Conservation (phyloP, 192 early-diverging fungal genomes). For the Backusella liffmaniae region DNA sequence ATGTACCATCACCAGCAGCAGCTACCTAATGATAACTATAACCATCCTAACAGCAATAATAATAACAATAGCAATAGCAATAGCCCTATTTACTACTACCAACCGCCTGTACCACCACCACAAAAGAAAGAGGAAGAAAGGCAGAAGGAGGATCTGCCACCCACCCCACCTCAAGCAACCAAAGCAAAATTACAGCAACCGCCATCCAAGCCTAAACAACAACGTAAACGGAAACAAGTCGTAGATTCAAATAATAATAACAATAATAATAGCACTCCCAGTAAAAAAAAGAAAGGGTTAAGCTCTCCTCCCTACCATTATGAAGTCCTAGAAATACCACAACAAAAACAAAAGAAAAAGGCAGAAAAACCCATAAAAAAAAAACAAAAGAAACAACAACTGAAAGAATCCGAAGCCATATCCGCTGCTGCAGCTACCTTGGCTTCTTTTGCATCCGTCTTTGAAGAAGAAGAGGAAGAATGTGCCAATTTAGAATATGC, state of each 20-base stretch:
- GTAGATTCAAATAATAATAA: not conserved
- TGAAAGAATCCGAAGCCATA: conserved; percentile 20
- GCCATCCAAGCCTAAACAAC: conserved; percentile 17
- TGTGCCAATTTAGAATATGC: conserved; percentile 16
- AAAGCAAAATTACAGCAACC: not conserved
- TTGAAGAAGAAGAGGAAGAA: conserved; percentile 6
- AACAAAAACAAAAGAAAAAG: not conserved
- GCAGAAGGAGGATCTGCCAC: not conserved
- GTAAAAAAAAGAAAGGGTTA: conserved; percentile 5
- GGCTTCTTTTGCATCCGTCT: conserved; percentile 24
- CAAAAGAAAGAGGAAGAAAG: not conserved
- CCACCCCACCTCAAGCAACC: not conserved
- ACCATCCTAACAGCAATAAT: not conserved
- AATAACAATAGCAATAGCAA: not conserved
- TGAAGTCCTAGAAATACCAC: conserved; percentile 21
- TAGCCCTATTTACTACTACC: not conserved
- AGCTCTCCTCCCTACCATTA: conserved; percentile 20
- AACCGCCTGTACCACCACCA: not conserved
- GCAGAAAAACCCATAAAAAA: conserved; percentile 17
- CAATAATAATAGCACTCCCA: not conserved
- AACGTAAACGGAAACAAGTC: conserved; percentile 21
- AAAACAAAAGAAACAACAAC: not conserved
- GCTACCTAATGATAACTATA: not conserved
- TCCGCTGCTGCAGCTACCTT: conserved; percentile 29
- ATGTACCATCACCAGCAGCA: conserved; percentile 4